Evolutionary conservation across 2,329 filamentous ascomycete species (phyloP).

Genomic region (Pseudocercospora musae): DNA sequence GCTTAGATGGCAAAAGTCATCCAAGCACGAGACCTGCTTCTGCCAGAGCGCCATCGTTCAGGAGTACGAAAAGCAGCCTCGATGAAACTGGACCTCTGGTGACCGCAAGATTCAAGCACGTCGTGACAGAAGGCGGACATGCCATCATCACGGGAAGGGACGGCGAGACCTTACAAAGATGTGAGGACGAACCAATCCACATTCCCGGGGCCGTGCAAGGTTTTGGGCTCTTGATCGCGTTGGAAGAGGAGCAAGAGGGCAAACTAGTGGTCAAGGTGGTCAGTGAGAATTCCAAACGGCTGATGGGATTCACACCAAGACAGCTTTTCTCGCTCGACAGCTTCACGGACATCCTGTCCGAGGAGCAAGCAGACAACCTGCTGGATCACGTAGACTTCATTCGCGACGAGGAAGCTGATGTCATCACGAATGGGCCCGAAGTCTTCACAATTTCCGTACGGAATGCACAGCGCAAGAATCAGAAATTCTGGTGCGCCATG

Average conservation of each 20-base stretch:
- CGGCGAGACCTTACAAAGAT: slow-evolving; percentile 68
- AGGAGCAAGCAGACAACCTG: slow-evolving; percentile 80
- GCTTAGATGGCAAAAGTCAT: slow-evolving; percentile 12
- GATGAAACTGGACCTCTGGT: slow-evolving; percentile 52
- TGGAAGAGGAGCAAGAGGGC: slow-evolving; percentile 67
- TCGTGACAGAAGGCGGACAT: slow-evolving; percentile 73
- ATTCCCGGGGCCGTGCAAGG: slow-evolving; percentile 77
- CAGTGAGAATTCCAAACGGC: slow-evolving; percentile 73
- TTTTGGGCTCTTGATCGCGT: slow-evolving; percentile 72
- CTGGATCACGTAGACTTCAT: slow-evolving; percentile 87
- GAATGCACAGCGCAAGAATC: slow-evolving; percentile 51
- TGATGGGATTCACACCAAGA: slow-evolving; percentile 74
- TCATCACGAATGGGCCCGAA: slow-evolving; percentile 72
- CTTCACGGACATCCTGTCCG: slow-evolving; percentile 78
- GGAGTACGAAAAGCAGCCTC: slow-evolving; percentile 36
- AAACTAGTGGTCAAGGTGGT: slow-evolving; percentile 68
- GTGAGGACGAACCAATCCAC: slow-evolving; percentile 89
- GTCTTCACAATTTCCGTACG: slow-evolving; percentile 77
- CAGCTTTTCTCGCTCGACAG: slow-evolving; percentile 70
- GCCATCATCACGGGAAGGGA: slow-evolving; percentile 77
- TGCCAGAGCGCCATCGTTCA: slow-evolving; percentile 31
- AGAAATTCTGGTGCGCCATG: slow-evolving; percentile 83
- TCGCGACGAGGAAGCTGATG: slow-evolving; percentile 74
- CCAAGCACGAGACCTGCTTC: slow-evolving; percentile 30
- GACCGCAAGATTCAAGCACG: slow-evolving; percentile 74